Evolutionary conservation across 2,329 filamentous ascomycete species (phyloP), one percentile per base, ranked within the genome.

Genomic region (Penicillium sclerotiorum): DNA sequence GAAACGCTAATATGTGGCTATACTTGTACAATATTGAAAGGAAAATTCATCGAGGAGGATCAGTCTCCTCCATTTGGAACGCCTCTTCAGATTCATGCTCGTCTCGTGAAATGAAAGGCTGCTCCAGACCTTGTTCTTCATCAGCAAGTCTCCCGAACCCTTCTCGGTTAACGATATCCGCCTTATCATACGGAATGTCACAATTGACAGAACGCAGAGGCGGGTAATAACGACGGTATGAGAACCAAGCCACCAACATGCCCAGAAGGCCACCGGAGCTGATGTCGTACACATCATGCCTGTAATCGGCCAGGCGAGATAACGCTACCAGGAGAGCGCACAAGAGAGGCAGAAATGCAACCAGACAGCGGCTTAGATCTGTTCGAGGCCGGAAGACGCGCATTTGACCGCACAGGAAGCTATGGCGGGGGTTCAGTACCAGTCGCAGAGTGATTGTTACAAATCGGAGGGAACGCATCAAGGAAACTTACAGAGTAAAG

Each of bases 261-360:
- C 84, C 83, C 6, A 86, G 62, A 17, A 80, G 45, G 13, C 76
- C 78, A 0, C 83, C 83, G 6, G 71, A 72, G 3, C 78, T 79
- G 5, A 86, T 82, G 65, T 86, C 83, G 49, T 80, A 84, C 2
- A 85, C 80, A 64, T 86, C 83, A 53, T 86, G 83, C 21, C 83
- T 72, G 61, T 86, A 86, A 58, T 86, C 83, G 50, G 83, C 82
- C 28, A 83, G 71, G n/a, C 83, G 73, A 5, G 79, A 83, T 33
- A 84, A 80, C 0, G 83, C 83, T 49, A 86, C 82, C 65, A 86
- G 62, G 2, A 79, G 69, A 3, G 83, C 83, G 35, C 77, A 80
- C 1, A 85, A 60, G 8, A 85, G 61, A 9, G 83, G 83, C 3
- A 76, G 67, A 1, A 85, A 66, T 3, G 80, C 78, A 8, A 85